Evolutionary conservation across 2,329 filamentous ascomycete species (phyloP).

Genomic region (Alternaria triticina): DNA sequence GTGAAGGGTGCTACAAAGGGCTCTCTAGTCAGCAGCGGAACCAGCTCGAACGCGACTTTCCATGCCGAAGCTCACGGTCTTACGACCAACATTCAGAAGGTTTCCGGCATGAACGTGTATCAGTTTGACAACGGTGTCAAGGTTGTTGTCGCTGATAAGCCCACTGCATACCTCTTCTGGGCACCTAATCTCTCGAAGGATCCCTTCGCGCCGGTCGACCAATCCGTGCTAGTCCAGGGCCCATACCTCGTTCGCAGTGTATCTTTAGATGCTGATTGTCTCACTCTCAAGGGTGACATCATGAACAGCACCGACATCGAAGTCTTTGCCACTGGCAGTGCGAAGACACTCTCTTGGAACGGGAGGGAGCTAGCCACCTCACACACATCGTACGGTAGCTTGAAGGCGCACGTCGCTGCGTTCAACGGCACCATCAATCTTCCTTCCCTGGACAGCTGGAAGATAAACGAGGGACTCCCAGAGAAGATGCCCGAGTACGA

Average conservation of each 20-base stretch:
- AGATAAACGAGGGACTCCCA: conserved; percentile 57
- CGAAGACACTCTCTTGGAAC: conserved; percentile 48
- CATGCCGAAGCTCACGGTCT: conserved; percentile 48
- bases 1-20: conserved; percentile 47
- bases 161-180: conserved; percentile 48
- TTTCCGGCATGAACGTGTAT: conserved; percentile 43
- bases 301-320: conserved; percentile 45
- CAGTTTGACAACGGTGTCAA: conserved; percentile 47
- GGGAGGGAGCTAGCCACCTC: conserved; percentile 38
- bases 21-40: conserved; percentile 48
- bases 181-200: conserved; percentile 49
- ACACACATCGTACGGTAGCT: conserved; percentile 46
- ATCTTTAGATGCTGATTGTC: conserved; percentile 22
- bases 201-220: conserved; percentile 47
- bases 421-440: conserved; percentile 41
- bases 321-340: conserved; percentile 41
- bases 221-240: conserved; percentile 50
- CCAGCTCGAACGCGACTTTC: conserved; percentile 53
- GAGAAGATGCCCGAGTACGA: conserved; percentile 56
- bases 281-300: conserved; percentile 47
- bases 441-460: conserved; percentile 55
- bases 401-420: conserved; percentile 39
- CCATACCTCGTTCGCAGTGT: conserved; percentile 51
- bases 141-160: conserved; percentile 48
- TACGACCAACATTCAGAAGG: conserved; percentile 39